Percentiles rank a stretch among this genome's conserved stretches.
These are phyloP conservation scores for Picocystis sp. DNA, from an alignment of 163 green algal species.

Conservation along the genomic window DNA sequence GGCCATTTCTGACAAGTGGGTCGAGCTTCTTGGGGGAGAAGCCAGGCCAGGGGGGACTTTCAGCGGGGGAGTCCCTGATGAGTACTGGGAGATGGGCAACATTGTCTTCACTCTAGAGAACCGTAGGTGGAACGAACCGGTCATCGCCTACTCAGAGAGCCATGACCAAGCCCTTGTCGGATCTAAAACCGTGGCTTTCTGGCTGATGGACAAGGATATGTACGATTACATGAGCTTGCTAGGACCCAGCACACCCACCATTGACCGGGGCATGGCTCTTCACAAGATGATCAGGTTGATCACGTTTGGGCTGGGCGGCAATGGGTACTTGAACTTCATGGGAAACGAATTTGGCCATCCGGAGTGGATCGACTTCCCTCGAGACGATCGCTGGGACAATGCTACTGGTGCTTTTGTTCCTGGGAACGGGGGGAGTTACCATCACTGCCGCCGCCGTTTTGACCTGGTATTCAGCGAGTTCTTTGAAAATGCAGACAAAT, in stretches of 20 bases:
- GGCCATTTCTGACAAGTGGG: constrained; percentile 96
- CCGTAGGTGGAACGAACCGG: constrained; percentile 70
- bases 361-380: constrained; percentile 86
- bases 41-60: neutral
- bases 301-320: constrained; percentile 73
- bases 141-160: constrained; percentile 79
- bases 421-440: constrained; percentile 75
- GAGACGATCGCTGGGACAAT: constrained; percentile 28
- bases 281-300: constrained; percentile 93
- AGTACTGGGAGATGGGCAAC: constrained; percentile 79
- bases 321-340: constrained; percentile 94
- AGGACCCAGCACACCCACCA: constrained; percentile 14
- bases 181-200: constrained; percentile 82
- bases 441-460: constrained; percentile 76
- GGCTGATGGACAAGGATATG: constrained; percentile 92
- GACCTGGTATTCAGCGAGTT: constrained; percentile 44
- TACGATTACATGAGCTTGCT: constrained; percentile 13
- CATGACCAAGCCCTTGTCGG: constrained; percentile 83
- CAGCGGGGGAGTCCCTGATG: constrained; percentile 50
- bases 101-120: constrained; percentile 87
- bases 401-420: constrained; percentile 32
- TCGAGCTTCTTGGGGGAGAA: constrained; percentile 43
- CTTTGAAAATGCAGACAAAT: constrained; percentile 15
- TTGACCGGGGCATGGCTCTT: constrained; percentile 77
- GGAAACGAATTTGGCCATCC: constrained; percentile 95